Evolutionary conservation across 2,329 filamentous ascomycete species (phyloP).

Genomic region (Fusarium sambucinum): DNA sequence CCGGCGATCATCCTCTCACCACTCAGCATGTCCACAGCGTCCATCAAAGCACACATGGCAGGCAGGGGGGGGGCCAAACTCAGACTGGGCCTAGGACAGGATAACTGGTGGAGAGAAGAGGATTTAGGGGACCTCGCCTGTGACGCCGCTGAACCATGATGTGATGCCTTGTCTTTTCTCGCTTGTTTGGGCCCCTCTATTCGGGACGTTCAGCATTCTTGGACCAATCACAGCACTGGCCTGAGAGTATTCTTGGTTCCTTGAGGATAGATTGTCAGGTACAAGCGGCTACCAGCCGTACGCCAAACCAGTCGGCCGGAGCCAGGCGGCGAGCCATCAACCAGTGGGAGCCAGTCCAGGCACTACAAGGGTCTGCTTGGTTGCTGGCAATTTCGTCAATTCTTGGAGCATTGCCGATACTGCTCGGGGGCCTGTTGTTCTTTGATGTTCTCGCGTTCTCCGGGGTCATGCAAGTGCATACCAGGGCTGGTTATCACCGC

Average conservation of each 20-base stretch:
- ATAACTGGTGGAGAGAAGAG: constrained; percentile 13
- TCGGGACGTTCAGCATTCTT: constrained; percentile 2
- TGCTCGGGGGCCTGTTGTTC: constrained; percentile 14
- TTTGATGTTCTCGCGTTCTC: constrained; percentile 20
- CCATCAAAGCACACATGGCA: constrained; percentile 28
- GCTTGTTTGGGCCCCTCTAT: constrained; percentile 19
- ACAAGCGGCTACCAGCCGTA: constrained; percentile 32
- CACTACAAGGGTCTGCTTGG: constrained; percentile 15
- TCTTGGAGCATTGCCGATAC: constrained; percentile 8
- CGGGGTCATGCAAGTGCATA: constrained; percentile 19
- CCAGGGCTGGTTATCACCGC: constrained; percentile 22
- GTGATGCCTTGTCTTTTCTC: constrained; percentile 21
- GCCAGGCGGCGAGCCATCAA: constrained; percentile 20
- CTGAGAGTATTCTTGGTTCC: constrained; percentile 12
- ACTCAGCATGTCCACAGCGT: constrained; percentile 1
- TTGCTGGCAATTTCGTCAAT: constrained; percentile 13
- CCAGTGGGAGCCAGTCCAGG: constrained; percentile 30
- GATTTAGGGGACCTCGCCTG: constrained; percentile 30
- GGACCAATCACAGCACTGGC: constrained; percentile 9
- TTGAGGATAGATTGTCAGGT: constrained; percentile 40
- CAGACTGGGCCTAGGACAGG: constrained; percentile 2
- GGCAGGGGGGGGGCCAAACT: constrained; percentile 21
- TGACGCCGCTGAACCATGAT: constrained; percentile 31
- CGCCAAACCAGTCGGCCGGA: constrained; percentile 39
- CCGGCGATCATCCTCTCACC: constrained; percentile 26